Percentiles rank a stretch among this genome's conserved stretches.
Conservation (phyloP, 2,329 filamentous ascomycete species). For the Chaetothyriales sp. region DNA sequence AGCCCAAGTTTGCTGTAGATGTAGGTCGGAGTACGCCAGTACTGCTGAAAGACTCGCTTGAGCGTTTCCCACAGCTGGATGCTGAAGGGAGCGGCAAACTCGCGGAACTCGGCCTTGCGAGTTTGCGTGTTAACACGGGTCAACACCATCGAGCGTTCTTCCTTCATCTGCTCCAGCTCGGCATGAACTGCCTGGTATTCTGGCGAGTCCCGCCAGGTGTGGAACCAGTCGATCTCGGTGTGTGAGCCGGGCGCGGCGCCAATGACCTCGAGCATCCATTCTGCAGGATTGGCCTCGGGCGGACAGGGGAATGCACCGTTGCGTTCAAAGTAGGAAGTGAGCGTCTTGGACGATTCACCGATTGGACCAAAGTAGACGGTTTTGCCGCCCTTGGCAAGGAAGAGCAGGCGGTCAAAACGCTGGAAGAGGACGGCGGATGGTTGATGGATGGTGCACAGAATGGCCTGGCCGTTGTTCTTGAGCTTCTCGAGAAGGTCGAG, state of each 20-base stretch:
- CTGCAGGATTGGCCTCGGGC: constrained; percentile 54
- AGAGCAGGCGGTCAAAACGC: constrained; percentile 54
- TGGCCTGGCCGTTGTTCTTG: constrained; percentile 74
- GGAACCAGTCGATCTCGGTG: constrained; percentile 50
- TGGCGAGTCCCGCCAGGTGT: constrained; percentile 44
- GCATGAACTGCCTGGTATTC: constrained; percentile 41
- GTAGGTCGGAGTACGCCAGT: constrained; percentile 80
- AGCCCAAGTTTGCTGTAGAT: constrained; percentile 70
- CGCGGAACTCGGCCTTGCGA: constrained; percentile 47
- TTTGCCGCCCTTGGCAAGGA: constrained; percentile 49
- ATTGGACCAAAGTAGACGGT: constrained; percentile 58
- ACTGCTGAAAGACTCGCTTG: constrained; percentile 70
- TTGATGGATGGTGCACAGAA: constrained; percentile 95
- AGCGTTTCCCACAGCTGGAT: constrained; percentile 53
- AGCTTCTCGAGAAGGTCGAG: constrained; percentile 76
- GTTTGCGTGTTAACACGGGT: constrained; percentile 26
- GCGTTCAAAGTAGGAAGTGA: constrained; percentile 49
- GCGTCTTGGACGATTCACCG: constrained; percentile 41
- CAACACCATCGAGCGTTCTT: constrained; percentile 29
- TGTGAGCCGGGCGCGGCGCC: constrained; percentile 48
- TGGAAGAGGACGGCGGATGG: constrained; percentile 93
- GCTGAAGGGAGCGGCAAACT: constrained; percentile 65
- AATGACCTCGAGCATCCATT: constrained; percentile 53
- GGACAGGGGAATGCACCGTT: constrained; percentile 48
- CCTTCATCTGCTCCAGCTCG: constrained; percentile 43